Base-by-base conservation (phyloP, 78 protist genomes). In the Pigoraptor vietnamica region DNA sequence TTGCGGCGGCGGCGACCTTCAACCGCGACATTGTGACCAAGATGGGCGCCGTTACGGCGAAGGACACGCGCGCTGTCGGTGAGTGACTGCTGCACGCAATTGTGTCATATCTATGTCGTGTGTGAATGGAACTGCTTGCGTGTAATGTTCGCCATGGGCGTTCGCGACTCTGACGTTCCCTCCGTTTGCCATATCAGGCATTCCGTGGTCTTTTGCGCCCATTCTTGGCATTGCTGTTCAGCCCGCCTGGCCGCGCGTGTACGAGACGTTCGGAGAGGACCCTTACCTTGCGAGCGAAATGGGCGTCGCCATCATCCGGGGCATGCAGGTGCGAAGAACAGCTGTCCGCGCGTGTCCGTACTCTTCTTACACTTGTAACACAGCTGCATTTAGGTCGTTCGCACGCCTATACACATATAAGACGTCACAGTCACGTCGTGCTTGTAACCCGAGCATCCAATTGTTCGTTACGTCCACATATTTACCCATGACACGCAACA, bases 181-280 rank as follows among this genome's bases (percentile, higher is more conserved):
- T n/a, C n/a, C n/a, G n/a, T 67, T 2, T 23, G 23, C 32, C 82
- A 1, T 23, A 25, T 2, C 81, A 32, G 91, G 91, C 2, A 89
- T 89, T 10, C 82, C 91, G 79, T 89, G 91, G 91, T 1, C 24
- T 9, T 89, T 40, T 48, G 34, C 67, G 21, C 91, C 91, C 19
- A 55, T 89, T 32, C 82, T 89, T 0, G 91, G 81, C 1, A 89
- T 89, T 56, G 91, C 91, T 0, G 81, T 89, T 38, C 91, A 89
- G 79, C 91, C 91, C 0, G 34, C 91, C 21, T 89, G 91, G 91
- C 38, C 91, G 79, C 91, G 91, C 10, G 91, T 89, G 37, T 89
- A 40, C 81, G 91, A 89, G 91, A 89, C 91, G 36, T 89, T 89
- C 81, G 91, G 91, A 0, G 91, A 89, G 81, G 67, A 38, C 81